Base-by-base conservation (phyloP, 2,329 filamentous ascomycete species). In the Graphiopsis chlorocephala region DNA sequence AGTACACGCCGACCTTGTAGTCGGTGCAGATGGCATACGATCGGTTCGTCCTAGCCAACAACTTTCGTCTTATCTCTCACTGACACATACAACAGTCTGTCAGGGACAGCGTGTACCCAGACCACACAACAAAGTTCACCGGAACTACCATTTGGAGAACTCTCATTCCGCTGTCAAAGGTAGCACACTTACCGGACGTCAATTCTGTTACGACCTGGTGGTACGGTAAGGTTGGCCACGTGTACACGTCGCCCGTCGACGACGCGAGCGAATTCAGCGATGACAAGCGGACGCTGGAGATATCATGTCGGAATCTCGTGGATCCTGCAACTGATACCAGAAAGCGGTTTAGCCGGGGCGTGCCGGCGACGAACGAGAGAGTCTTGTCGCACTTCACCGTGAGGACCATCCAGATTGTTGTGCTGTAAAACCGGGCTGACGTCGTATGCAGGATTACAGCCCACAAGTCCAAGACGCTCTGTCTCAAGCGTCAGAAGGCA, bases 1-100 rank as follows among this genome's bases (percentile, higher is more conserved):
- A 20, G 61, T 59, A 7, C 52, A 63, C 20, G 66, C 63, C 8
- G 68, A 70, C 57, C 31, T 69, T 7, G 61, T 70, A 4, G 61
- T 86, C 2, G 84, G 83, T 0, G 83, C 81, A 4, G 82, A 86
- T 68, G 82, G 84, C 2, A 84, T 85, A 60, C 78, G 82, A 64
- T 84, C 82, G 4, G 79, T 82, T 20, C 11, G 57, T 50, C 5
- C 17, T 10, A 14, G 23, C 4, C 2, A 28, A 26, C 3, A 26
- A 3, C 1, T 25, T 47, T 10, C 0, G 2, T 4, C n/a, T 35
- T 15, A 15, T 15, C 12, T 7, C 17, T 42, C 7, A 20, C 38
- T 45, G 3, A 45, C n/a, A 45, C 38, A 11, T 6, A 10, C 5
- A 28, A 26, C 5, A 62, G 59, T 35, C n/a, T 17, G 78, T 83